These are phyloP conservation scores for Fusarium gaditjirri DNA, from an alignment of 2,329 filamentous ascomycete genomes.

Conservation along the genomic window DNA sequence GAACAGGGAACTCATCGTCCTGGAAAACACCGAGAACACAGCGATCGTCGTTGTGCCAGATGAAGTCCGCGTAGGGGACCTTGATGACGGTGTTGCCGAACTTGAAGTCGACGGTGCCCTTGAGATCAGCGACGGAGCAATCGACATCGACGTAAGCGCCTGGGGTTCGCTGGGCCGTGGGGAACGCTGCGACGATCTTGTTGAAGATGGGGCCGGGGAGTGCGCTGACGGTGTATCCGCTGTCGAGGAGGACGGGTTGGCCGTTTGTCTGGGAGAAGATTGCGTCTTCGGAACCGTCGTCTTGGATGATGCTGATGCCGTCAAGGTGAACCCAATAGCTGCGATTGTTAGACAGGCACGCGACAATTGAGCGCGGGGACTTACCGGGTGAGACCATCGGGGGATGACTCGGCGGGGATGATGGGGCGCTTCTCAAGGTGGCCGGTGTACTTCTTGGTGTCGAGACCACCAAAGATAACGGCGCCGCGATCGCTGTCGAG, in stretches of 20 bases:
- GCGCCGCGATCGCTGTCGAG: slow-evolving; percentile 47
- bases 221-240: slow-evolving; percentile 74
- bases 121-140: slow-evolving; percentile 49
- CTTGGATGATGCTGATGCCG: slow-evolving; percentile 49
- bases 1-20: slow-evolving; percentile 53
- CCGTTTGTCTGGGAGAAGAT: slow-evolving; percentile 55
- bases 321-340: slow-evolving; percentile 58
- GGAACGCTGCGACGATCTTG: slow-evolving; percentile 56
- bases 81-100: slow-evolving; percentile 59
- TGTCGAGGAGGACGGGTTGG: slow-evolving; percentile 68
- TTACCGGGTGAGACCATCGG: slow-evolving; percentile 48
- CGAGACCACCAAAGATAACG: slow-evolving; percentile 66
- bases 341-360: neutral
- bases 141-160: slow-evolving; percentile 61
- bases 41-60: slow-evolving; percentile 50
- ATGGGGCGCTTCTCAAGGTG: slow-evolving; percentile 66
- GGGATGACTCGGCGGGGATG: slow-evolving; percentile 54
- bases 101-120: slow-evolving; percentile 58
- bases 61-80: slow-evolving; percentile 59
- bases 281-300: slow-evolving; percentile 52
- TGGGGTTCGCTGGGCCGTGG: slow-evolving; percentile 54
- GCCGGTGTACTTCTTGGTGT: slow-evolving; percentile 66
- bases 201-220: slow-evolving; percentile 67
- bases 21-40: slow-evolving; percentile 59
- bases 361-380: neutral